These are phyloP conservation scores for Dryas integrifolia DNA, from an alignment of 331 rosid genomes.

Conservation along the genomic window DNA sequence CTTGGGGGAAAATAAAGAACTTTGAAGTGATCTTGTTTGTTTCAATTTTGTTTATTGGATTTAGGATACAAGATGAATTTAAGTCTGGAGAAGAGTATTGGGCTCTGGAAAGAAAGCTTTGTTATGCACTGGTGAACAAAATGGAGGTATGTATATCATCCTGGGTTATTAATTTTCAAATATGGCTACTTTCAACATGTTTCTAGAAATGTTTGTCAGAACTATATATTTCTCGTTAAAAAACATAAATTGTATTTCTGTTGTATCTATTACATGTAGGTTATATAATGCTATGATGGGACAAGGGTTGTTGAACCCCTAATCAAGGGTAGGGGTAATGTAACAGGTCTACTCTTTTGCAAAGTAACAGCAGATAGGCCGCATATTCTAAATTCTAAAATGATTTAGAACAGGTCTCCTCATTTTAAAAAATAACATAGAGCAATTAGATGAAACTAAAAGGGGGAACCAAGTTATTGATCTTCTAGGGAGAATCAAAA, in stretches of 20 bases:
- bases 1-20: slow-evolving; percentile 3
- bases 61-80: slow-evolving; percentile 65
- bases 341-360: background rate
- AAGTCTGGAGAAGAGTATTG: slow-evolving; percentile 79
- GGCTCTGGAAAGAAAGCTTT: slow-evolving; percentile 87
- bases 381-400: background rate
- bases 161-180: slow-evolving; percentile 13
- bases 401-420: background rate
- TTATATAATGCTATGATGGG: background rate
- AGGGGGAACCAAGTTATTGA: background rate
- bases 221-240: background rate
- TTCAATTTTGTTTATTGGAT: slow-evolving; percentile 31
- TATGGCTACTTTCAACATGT: background rate
- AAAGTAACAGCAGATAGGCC: background rate
- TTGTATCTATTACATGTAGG: background rate
- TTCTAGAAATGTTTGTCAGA: background rate
- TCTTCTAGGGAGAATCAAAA: background rate
- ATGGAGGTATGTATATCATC: slow-evolving; percentile 48
- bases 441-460: background rate
- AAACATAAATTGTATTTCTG: background rate
- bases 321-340: background rate
- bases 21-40: slow-evolving; percentile 17
- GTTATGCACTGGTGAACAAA: slow-evolving; percentile 49
- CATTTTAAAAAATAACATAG: background rate
- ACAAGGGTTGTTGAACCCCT: background rate